Base-by-base conservation (phyloP, 2,329 filamentous ascomycete species). In the Aspergillus eucalypticola region DNA sequence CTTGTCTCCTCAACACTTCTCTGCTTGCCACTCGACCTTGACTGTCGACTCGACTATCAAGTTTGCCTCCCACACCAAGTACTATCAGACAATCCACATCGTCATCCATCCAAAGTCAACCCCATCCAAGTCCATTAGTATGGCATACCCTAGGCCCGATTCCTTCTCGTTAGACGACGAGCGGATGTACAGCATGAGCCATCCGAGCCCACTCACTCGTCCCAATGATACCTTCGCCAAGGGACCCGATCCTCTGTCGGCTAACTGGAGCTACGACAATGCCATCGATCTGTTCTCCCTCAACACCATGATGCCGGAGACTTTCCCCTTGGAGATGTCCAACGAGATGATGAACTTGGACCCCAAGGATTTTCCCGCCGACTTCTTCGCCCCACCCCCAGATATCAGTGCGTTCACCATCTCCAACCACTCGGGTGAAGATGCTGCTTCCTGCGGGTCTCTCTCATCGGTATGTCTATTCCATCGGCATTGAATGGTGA, bases 231-330 rank as follows among this genome's bases (percentile, higher is more conserved):
- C 60, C 49, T 61, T 65, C 58, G 10, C 60, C 54, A 63, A 63
- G 46, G 60, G 60, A 10, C 69, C 73, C 19, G 74, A 77, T 56
- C 73, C 73, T 21, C 51, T 73, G 17, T 68, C 74, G 27, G 73
- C 72, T 64, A 73, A 74, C 59, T 75, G 73, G 73, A 69, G 65
- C 61, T 75, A 74, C 53, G 72, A 74, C 60, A 73, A 65, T 51
- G 68, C 71, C 21, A 72, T 75, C 55, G 72, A 75, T 58, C 64
- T 75, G 13, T 75, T 75, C 61, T 67, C 71, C 19, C 53, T 73
- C 48, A 71, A 73, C 57, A 67, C 72, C 25, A 65, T 69, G 54
- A 66, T 73, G 32, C 72, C 72, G 52, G 69, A 74, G 53, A 58
- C 69, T 8, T 68, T 71, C 42, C 58, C 69, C 2, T 65, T 75